Conservation (phyloP, 208 protist genomes). For the Acanthamoeba quina region DNA sequence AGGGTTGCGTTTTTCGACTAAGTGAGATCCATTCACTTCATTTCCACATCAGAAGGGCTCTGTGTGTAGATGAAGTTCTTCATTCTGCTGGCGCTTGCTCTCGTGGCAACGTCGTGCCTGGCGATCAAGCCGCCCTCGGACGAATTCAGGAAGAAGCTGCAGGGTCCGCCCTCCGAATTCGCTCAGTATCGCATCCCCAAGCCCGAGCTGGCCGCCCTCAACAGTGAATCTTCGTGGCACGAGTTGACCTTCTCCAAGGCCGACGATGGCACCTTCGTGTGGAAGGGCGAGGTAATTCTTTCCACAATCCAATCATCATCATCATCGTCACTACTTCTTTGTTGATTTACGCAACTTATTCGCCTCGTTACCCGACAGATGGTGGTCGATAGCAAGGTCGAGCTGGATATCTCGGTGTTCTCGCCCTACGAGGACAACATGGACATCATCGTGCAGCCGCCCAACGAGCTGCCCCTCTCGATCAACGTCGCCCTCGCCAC, state of each 20-base stretch:
- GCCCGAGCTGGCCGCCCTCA: constrained; percentile 16
- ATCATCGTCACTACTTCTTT: neutral
- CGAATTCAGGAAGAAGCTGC: constrained; percentile 46
- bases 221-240: constrained; percentile 34
- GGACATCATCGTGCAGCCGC: constrained; percentile 12
- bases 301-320: neutral
- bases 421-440: constrained; percentile 13
- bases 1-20: neutral
- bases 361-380: neutral
- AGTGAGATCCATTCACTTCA: neutral
- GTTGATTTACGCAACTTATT: neutral
- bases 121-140: constrained; percentile 13
- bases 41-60: too few species aligned
- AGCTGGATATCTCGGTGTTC: neutral
- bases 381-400: neutral
- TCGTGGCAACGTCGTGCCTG: neutral
- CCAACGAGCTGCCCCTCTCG: neutral
- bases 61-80: neutral
- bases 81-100: neutral
- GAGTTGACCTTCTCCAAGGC: neutral
- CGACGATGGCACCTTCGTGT: constrained; percentile 18
- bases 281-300: constrained; percentile 19
- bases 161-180: constrained; percentile 38
- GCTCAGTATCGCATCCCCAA: neutral
- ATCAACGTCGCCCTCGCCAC: neutral